phyloP scores from a whole-genome alignment of 139 green algal species.

The Desmodesmus armatus region DNA sequence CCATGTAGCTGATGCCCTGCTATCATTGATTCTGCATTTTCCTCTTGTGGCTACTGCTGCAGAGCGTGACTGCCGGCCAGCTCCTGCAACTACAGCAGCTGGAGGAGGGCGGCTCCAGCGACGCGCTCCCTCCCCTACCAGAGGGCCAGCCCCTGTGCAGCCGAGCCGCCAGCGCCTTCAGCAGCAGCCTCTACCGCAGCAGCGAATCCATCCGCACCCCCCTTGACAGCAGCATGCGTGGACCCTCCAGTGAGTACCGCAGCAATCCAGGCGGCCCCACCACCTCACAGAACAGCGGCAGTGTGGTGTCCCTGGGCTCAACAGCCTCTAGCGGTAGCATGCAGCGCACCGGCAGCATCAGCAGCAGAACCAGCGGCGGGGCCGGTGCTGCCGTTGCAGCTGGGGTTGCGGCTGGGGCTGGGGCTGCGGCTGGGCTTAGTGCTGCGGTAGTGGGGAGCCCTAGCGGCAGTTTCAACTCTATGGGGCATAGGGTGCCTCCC shows the following conservation, averaged over 20 bases:
- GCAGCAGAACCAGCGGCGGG: neutral
- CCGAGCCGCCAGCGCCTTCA: neutral
- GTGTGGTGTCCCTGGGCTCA: no score
- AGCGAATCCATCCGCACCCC: neutral
- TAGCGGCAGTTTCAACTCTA: no score
- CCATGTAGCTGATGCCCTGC: no score
- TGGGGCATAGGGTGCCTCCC: no score
- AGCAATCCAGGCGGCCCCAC: neutral
- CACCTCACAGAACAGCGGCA: no score
- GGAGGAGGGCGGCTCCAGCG: neutral
- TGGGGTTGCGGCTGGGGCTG: neutral
- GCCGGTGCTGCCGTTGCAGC: neutral
- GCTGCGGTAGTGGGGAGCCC: neutral
- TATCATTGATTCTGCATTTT: no score
- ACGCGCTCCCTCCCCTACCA: neutral
- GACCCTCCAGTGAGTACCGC: neutral
- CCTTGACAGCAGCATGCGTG: neutral
- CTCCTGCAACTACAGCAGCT: neutral
- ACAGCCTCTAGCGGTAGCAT: neutral
- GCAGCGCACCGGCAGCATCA: neutral
- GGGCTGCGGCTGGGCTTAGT: neutral
- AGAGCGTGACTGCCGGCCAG: neutral
- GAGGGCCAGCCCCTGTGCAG: slow-evolving; percentile 7
- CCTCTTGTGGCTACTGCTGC: neutral
- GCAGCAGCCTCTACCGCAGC: neutral